Evolutionary conservation across 371 early-diverging fungal species (phyloP), one percentile per base, ranked within the genome.

Genomic region (Funneliformis caledonium): DNA sequence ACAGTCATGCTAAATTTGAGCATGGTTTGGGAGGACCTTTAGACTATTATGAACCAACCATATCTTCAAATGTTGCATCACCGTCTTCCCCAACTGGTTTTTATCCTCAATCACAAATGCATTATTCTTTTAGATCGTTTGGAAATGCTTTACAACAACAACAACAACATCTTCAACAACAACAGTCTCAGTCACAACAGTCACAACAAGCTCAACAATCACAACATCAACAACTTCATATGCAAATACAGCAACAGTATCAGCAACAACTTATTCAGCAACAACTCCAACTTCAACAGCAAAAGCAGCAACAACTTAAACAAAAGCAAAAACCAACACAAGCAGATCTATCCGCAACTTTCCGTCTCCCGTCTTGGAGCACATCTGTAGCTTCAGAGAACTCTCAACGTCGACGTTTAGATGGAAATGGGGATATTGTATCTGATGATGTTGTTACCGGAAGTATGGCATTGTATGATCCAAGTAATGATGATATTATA

Each of bases 401-500:
- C 6, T 67, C 68, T 33, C 42, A 48, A 72, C 72, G 52, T 50
- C 70, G 80, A 10, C 26, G 69, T 22, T 67, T 78, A 37, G 70
- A 78, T 59, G 59, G 68, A 22, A 79, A 72, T 79, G 65, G 56
- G 4, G 80, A 42, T 45, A 64, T 43, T 42, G 50, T 69, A 33
- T n/a, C 67, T 22, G 80, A 79, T 67, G 70, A 79, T 79, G 72
- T 3, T 59, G 61, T 69, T 59, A 59, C 45, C 47, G 80, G 80
- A n/a, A 79, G 80, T 70, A 70, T 79, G 80, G 80, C 80, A 12
- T 69, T 79, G 42, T 79, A 79, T 72, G 80, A 79, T 70, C 22
- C 67, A 60, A 47, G 33, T 59, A 65, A 56, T 79, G 72, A 70
- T 22, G 80, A 79, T 59, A 70, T 70, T n/a, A 61, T 79, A 47